Evolutionary conservation across 2,329 filamentous ascomycete species (phyloP), one percentile per base, ranked within the genome.

Genomic region (Stenocarpella maydis): DNA sequence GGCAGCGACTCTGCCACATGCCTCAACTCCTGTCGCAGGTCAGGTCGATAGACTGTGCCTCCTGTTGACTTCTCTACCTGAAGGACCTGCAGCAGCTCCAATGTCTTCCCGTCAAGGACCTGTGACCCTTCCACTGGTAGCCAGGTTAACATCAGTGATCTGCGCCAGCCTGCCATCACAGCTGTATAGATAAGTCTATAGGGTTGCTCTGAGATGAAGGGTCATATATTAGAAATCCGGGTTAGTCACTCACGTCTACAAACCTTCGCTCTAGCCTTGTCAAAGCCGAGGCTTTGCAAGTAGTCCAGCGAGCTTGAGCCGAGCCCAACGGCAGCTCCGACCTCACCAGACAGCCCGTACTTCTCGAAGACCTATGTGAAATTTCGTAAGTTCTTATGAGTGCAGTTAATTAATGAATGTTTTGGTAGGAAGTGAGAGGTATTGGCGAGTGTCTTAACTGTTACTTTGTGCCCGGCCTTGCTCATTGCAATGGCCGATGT

Each of bases 261-360:
- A 24, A 61, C 17, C 28, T 37, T 61, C 5, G 58, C 58, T 49
- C 41, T 61, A 12, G 26, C 43, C 17, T 17, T 61, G n/a, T 61
- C 41, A 49, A 61, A 61, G 19, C 58, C 58, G 28, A 61, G 58
- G 43, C 41, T 61, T 61, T 61, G 58, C 43, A 61, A 24, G 26
- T 61, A 61, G 1, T 61, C 41, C 41, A 61, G 41, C 26, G 58
- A 61, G 7, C 19, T 61, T 37, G 41, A 47, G 3, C 58, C 58
- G n/a, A 61, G 58, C 24, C 58, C 58, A 49, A 61, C 58, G 41
- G 58, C 58, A 34, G 58, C 58, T 61, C 58, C 58, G 15, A 37
- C 41, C 8, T 61, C 58, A 37, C 41, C 58, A 12, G 58, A 47
- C 19, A 61, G 41, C 26, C 58, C 14, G n/a, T 61, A 12, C 58